Evolutionary conservation across 495 filamentous ascomycete species (phyloP), one percentile per base, ranked within the genome.

Genomic region (Penicillium parvum): DNA sequence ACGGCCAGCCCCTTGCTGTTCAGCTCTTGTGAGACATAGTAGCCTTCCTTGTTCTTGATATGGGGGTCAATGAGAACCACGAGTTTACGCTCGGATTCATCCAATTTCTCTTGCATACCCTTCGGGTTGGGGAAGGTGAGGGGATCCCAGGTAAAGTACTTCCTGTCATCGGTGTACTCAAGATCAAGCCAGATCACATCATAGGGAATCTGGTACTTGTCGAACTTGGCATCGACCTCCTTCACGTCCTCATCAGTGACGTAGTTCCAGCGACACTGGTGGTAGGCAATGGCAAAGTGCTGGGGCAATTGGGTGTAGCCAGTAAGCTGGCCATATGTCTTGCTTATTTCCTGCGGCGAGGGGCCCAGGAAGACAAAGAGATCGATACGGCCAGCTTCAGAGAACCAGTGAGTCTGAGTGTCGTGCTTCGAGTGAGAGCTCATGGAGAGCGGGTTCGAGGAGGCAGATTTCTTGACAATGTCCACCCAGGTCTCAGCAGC

Each of bases 211-310:
- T 89, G 78, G 63, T 84, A 78, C 60, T 90, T 94, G 69, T 95
- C 90, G 66, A 98, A 94, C 59, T 94, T 95, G 47, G 86, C 81
- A 59, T 97, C 90, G 37, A 98, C 89, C 59, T 96, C 87, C 61
- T 85, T 91, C 44, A 98, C 89, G 64, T 98, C 92, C 43, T 95
- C 88, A 52, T 96, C 90, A 2, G 87, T 94, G 49, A 95, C 80
- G 60, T 98, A 98, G 68, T 98, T 98, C 92, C 92, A 98, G 50
- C 92, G 83, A 64, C 92, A 96, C 60, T 98, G 92, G 55, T 98
- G 92, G 61, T 98, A 96, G 9, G 75, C 92, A 45, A 97, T 80
- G 4, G 91, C 77, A 53, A 97, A 98, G 43, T 88, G 81, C 56
- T 95, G 87, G 4, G 92, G 92, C 50, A 98, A 77, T 42, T 88